Conservation (phyloP, 2,329 filamentous ascomycete genomes). For the Intubia oerlemansii region DNA sequence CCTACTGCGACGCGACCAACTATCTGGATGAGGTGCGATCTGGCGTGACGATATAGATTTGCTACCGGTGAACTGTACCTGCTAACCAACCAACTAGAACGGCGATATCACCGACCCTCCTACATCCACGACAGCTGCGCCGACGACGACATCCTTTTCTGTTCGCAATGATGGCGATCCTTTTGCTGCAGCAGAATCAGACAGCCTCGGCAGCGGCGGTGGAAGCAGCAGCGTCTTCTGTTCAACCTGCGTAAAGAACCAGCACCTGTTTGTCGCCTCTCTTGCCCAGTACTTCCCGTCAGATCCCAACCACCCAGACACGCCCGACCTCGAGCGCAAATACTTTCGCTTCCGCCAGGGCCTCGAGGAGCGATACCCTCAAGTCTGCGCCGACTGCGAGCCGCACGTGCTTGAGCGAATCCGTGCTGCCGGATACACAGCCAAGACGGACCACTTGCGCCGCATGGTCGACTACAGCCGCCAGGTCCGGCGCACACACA, state of each 20-base stretch:
- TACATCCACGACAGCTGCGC: conserved; percentile 29
- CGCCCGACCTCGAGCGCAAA: conserved; percentile 42
- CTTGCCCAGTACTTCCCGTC: conserved; percentile 61
- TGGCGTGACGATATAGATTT: too few species aligned
- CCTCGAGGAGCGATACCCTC: conserved; percentile 69
- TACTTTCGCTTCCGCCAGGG: conserved; percentile 49
- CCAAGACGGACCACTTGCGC: conserved; percentile 61
- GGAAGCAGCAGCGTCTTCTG: conserved; percentile 31
- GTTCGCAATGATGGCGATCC: too few species aligned
- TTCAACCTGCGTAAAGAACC: conserved; percentile 67
- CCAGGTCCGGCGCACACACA: conserved; percentile 18
- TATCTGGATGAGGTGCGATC: conserved; percentile 56
- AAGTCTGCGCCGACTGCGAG: conserved; percentile 66
- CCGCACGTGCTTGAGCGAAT: conserved; percentile 51
- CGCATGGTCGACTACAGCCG: conserved; percentile 49
- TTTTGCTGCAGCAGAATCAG: too few species aligned
- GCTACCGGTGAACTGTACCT: neutral
- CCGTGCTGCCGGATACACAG: conserved; percentile 52
- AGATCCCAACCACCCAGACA: conserved; percentile 43
- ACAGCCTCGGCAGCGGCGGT: neutral
- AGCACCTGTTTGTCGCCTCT: conserved; percentile 55
- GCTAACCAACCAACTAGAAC: conserved; percentile 27
- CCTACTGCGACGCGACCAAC: conserved; percentile 68
- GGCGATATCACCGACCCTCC: conserved; percentile 83
- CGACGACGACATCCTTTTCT: conserved; percentile 22